Evolutionary conservation across 2,329 filamentous ascomycete species (phyloP).

Genomic region (Penicillium verrucosum): DNA sequence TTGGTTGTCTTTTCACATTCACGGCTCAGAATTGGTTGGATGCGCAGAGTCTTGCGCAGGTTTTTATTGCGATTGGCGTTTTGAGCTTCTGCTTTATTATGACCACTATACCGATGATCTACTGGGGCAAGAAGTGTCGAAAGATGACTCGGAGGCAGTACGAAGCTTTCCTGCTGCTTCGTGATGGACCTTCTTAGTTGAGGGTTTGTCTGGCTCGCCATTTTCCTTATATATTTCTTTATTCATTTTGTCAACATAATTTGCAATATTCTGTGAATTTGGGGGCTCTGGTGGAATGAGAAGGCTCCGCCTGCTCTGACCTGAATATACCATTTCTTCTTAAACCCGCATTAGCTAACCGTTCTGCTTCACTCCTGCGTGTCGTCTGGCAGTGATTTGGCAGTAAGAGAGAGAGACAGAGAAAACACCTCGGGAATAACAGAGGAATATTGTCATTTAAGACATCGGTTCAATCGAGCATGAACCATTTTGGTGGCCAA

Average conservation of each 20-base stretch:
- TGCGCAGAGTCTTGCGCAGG: constrained; percentile 43
- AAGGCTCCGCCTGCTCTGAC: background rate
- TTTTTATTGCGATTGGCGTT: constrained; percentile 53
- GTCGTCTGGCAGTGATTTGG: background rate
- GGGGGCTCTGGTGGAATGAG: too few species aligned
- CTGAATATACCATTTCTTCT: background rate
- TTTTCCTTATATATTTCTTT: background rate
- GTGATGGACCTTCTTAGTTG: constrained; percentile 33
- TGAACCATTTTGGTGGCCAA: background rate
- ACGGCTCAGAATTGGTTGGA: constrained; percentile 51
- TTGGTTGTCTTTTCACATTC: constrained; percentile 56
- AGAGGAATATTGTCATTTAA: background rate
- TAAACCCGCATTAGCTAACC: background rate
- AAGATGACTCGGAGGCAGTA: constrained; percentile 50
- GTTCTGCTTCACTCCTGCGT: background rate
- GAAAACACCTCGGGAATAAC: background rate
- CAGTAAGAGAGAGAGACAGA: too few species aligned
- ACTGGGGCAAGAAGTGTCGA: constrained; percentile 52
- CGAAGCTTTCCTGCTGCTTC: constrained; percentile 47
- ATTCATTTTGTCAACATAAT: background rate
- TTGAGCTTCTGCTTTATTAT: constrained; percentile 52
- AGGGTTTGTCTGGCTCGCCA: background rate
- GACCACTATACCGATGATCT: constrained; percentile 54
- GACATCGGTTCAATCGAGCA: background rate
- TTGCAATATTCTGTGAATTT: background rate